Conservation (phyloP, 805 yeast genomes). For the Candida coleopterorum region DNA sequence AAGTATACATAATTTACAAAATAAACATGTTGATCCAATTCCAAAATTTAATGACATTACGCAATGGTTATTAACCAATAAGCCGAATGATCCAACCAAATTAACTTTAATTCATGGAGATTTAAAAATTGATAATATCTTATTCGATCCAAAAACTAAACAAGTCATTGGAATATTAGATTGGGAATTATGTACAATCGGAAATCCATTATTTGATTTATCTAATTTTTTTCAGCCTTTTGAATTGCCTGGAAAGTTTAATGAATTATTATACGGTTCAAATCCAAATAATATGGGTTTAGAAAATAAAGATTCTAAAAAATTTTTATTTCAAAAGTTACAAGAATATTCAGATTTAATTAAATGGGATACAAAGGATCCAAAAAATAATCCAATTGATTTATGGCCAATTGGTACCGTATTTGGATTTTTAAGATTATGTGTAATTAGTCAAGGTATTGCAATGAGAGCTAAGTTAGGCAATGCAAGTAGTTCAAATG, state of each 20-base stretch:
- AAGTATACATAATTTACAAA: conserved; percentile 36
- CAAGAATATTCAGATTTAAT: conserved; percentile 19
- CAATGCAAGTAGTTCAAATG: conserved; percentile 50
- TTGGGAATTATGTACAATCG: conserved; percentile 64
- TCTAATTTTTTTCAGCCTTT: conserved; percentile 56
- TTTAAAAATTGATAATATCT: conserved; percentile 59
- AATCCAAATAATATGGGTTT: conserved; percentile 26
- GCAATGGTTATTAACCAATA: conserved; percentile 35
- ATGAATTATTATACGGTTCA: conserved; percentile 24
- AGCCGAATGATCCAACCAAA: conserved; percentile 45
- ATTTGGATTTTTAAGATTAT: conserved; percentile 50
- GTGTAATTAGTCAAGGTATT: conserved; percentile 60
- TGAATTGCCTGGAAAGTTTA: conserved; percentile 37
- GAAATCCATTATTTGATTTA: conserved; percentile 60
- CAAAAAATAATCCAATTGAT: conserved; percentile 39
- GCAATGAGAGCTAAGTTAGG: conserved; percentile 51
- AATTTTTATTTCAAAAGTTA: conserved; percentile 21
- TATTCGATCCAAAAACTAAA: conserved; percentile 50
- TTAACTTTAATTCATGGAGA: conserved; percentile 58
- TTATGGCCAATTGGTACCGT: conserved; percentile 51
- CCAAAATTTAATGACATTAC: conserved; percentile 42
- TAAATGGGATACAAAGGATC: conserved; percentile 27
- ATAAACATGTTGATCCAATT: conserved; percentile 40
- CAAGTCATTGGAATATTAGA: conserved; percentile 53
- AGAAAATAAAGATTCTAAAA: conserved; percentile 23